Conservation (phyloP, 2,329 filamentous ascomycete species). For the Fusarium praegraminearum region DNA sequence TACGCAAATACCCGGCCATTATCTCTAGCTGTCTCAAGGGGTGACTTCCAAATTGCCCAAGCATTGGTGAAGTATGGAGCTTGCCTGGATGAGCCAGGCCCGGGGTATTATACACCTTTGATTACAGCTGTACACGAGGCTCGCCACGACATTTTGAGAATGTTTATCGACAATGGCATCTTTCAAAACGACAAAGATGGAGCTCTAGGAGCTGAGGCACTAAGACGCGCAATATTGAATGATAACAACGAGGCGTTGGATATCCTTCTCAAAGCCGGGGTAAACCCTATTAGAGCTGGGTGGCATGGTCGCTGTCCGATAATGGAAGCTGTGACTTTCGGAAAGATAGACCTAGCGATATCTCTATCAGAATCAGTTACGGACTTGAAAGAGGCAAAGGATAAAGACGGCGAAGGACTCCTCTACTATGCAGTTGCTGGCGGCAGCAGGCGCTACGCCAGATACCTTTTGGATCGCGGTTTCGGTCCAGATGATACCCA, state of each 20-base stretch:
- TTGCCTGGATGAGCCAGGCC: background rate
- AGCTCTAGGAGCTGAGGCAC: background rate
- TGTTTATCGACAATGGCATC: slow-evolving; percentile 3
- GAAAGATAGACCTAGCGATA: background rate
- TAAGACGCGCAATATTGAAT: background rate
- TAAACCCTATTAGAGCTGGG: background rate
- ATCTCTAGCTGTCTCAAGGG: background rate
- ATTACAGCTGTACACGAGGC: background rate
- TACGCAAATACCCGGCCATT: background rate
- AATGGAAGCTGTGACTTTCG: background rate
- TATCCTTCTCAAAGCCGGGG: slow-evolving; percentile 8
- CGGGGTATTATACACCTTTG: background rate
- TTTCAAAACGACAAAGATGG: background rate
- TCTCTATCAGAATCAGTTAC: background rate
- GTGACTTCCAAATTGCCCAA: background rate
- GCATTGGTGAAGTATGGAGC: background rate
- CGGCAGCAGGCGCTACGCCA: background rate
- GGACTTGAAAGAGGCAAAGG: background rate
- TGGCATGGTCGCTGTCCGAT: background rate
- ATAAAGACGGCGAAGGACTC: background rate
- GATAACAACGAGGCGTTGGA: background rate
- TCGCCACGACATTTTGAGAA: background rate
- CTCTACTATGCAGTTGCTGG: slow-evolving; percentile 8
- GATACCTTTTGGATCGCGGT: background rate
- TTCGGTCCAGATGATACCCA: background rate